Evolutionary conservation across 1,284 basidiomycete species (phyloP).

Genomic region (Cutaneotrichosporon daszewskae): DNA sequence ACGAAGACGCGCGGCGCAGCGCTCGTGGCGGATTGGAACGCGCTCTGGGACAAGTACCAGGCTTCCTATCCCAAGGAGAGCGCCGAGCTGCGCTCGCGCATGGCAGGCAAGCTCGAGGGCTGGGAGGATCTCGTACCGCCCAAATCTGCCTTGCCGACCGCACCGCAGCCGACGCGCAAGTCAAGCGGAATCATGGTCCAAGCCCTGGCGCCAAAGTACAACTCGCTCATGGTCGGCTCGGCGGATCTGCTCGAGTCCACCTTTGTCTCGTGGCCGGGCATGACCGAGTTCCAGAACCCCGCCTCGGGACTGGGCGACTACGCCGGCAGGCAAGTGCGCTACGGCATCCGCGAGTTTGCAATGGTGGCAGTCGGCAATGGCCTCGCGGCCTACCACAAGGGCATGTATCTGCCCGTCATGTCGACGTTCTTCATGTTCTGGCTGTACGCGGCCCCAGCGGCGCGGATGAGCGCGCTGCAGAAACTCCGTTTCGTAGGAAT

Average conservation of each 20-base stretch:
- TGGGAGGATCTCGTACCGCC: slow-evolving; percentile 15
- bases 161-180: slow-evolving; percentile 23
- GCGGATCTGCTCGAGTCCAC: slow-evolving; percentile 26
- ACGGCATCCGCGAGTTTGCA: slow-evolving; percentile 26
- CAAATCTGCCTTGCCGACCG: slow-evolving; percentile 15
- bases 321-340: slow-evolving; percentile 25
- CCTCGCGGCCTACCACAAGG: slow-evolving; percentile 21
- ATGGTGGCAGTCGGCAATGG: slow-evolving; percentile 23
- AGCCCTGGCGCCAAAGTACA: slow-evolving; percentile 18
- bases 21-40: slow-evolving; percentile 19
- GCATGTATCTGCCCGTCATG: slow-evolving; percentile 54
- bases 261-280: slow-evolving; percentile 21
- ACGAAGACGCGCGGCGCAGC: slow-evolving; percentile 12
- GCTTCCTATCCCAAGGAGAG: slow-evolving; percentile 12
- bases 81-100: slow-evolving; percentile 12
- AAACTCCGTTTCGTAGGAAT: slow-evolving; percentile 23
- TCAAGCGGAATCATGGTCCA: slow-evolving; percentile 22
- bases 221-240: slow-evolving; percentile 19
- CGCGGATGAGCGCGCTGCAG: slow-evolving; percentile 27
- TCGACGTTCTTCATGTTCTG: slow-evolving; percentile 47
- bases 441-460: slow-evolving; percentile 28
- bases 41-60: slow-evolving; percentile 16
- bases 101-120: slow-evolving; percentile 15
- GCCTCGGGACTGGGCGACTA: slow-evolving; percentile 22
- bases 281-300: slow-evolving; percentile 25